A percentile compares a stretch with the other conserved stretches of the same genome.
Evolutionary conservation across 2,329 filamentous ascomycete species (phyloP).

Genomic region (Colletotrichum sp.): DNA sequence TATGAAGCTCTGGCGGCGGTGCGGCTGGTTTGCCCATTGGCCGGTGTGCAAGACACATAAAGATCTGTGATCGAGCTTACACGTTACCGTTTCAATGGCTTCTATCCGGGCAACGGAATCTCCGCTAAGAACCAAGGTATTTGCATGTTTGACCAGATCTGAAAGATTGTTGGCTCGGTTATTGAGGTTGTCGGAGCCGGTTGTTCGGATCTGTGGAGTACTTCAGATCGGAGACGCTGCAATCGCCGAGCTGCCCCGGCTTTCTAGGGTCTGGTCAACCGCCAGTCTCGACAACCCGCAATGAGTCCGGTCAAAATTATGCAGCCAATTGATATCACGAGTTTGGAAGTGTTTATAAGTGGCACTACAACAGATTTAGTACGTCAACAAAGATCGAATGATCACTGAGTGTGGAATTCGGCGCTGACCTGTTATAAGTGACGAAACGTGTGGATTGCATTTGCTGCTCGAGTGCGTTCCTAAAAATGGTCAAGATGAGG

Average conservation of each 20-base stretch:
- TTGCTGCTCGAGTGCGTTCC: not conserved
- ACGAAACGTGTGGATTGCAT: not conserved
- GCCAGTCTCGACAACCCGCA: not conserved
- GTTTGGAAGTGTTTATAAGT: not conserved
- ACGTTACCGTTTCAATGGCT: not conserved
- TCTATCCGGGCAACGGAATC: not conserved
- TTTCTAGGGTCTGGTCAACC: not conserved
- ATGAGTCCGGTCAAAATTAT: not conserved
- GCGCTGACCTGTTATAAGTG: not conserved
- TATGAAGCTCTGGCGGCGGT: not conserved
- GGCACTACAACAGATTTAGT: not conserved
- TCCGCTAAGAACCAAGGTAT: not conserved
- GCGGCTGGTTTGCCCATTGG: not conserved
- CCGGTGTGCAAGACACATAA: not conserved
- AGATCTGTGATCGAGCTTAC: not conserved
- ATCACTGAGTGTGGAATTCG: not conserved
- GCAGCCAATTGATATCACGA: not conserved
- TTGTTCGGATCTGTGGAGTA: constrained; percentile 5
- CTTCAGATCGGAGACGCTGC: not conserved
- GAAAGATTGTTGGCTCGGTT: not conserved
- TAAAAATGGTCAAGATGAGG: not conserved
- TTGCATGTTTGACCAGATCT: not conserved
- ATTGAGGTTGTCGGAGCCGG: not conserved
- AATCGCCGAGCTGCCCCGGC: constrained; percentile 4
- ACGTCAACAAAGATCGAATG: not conserved